Evolutionary conservation across 2,329 filamentous ascomycete genomes (phyloP), one percentile per base, ranked within the genome.

Genomic region (Colletotrichum nymphaeae): DNA sequence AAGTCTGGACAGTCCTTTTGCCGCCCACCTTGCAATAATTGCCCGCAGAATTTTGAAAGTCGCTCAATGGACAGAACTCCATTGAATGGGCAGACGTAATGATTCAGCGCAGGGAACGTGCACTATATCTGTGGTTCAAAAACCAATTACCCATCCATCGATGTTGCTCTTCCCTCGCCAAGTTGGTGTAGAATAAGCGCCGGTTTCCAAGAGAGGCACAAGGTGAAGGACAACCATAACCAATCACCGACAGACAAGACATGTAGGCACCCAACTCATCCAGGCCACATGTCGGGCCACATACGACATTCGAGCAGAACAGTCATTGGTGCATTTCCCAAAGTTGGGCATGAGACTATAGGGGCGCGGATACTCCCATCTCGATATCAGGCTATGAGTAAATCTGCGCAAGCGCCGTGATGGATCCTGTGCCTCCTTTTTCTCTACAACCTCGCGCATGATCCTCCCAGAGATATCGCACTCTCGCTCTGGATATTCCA

Each of bases 121-220:
- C 16, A 42, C 1, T 3, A 1, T 5, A 0, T 19, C 7, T 42
- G 37, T 1, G 2, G 2, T 19, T 1, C 6, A 0, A 2, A 42
- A 42, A 16, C 3, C 37, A 42, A 14, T 42, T 0, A 0, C 2
- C 37, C 37, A 16, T 19, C 14, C 42, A 49, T 9, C 16, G 3
- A 19, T 0, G 16, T 2, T n/a, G 19, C 42, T n/a, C 1, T 19
- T n/a, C 1, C 37, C 0, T 49, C 42, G 1, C 3, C 7, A n/a
- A 49, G 42, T 49, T 19, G 42, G 3, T 49, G 42, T 1, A 49
- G 4, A 0, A n/a, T 49, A 49, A 19, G 42, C 42, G 16, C 19
- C 19, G 19, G 8, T 49, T 49, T n/a, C 19, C 1, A n/a, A 49
- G 0, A 49, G 19, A 1, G 42, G 16, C 42, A 49, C 42, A n/a